These are phyloP conservation scores for Babesia bigemina DNA, from an alignment of 169 alveolate species.

Conservation along the genomic window DNA sequence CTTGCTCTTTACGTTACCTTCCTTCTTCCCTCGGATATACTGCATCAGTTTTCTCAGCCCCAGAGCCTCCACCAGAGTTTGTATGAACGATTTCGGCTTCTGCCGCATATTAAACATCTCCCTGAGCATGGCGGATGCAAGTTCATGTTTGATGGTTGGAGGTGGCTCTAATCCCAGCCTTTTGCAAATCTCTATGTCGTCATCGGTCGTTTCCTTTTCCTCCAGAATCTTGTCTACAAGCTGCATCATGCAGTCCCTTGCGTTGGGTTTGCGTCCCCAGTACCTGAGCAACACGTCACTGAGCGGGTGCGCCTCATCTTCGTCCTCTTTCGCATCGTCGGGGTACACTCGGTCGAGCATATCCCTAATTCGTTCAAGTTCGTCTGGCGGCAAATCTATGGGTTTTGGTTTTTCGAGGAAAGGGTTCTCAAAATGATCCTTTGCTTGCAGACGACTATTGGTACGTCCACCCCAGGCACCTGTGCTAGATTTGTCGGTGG, in stretches of 20 bases:
- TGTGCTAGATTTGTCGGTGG: not conserved
- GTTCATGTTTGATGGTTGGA: constrained; percentile 34
- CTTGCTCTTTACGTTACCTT: not conserved
- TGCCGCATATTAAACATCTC: constrained; percentile 13
- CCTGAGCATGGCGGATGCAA: constrained; percentile 13
- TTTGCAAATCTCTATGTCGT: constrained; percentile 40
- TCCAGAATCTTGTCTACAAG: not conserved
- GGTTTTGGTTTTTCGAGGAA: constrained; percentile 10
- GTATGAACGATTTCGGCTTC: constrained; percentile 12
- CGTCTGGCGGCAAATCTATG: constrained; percentile 53
- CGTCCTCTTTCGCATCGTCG: constrained; percentile 51
- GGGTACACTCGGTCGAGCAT: constrained; percentile 31
- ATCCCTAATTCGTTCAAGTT: constrained; percentile 47
- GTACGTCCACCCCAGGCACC: not conserved
- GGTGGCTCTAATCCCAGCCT: constrained; percentile 39
- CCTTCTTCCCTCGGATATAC: not conserved
- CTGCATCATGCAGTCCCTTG: constrained; percentile 12
- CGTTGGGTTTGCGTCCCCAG: constrained; percentile 22
- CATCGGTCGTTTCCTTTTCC: not conserved
- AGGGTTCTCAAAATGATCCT: not conserved
- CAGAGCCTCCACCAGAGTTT: constrained; percentile 33
- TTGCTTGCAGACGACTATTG: not conserved
- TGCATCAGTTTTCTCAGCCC: constrained; percentile 4
- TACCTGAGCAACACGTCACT: constrained; percentile 21
- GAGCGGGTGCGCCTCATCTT: constrained; percentile 49